phyloP scores from a whole-genome alignment of 129 eudicot genomes.

The Dittrichia graveolens region DNA sequence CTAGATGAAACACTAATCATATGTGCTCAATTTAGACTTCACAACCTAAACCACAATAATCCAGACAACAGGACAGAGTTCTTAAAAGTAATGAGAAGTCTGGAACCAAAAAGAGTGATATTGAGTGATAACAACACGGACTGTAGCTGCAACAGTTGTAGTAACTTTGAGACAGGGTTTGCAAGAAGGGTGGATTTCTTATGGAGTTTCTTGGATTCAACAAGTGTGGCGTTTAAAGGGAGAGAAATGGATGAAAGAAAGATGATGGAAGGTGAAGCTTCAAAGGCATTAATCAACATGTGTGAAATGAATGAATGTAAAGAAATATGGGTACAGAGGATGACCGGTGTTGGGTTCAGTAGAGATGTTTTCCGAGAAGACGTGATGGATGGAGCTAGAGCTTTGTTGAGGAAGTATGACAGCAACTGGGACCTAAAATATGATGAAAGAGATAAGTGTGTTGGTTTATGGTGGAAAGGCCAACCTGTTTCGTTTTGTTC shows the following conservation, averaged over 20 bases:
- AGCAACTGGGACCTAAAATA: conserved; percentile 64
- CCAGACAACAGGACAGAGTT: conserved; percentile 72
- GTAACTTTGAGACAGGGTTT: conserved; percentile 61
- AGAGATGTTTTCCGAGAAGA: conserved; percentile 64
- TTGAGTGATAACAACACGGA: conserved; percentile 72
- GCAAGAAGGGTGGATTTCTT: conserved; percentile 57
- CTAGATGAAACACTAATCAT: conserved; percentile 61
- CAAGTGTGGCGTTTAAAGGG: conserved; percentile 80
- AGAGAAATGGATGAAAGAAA: conserved; percentile 84
- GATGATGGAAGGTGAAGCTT: conserved; percentile 86
- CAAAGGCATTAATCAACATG: conserved; percentile 54
- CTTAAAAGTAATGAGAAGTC: conserved; percentile 40
- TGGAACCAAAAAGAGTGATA: conserved; percentile 72
- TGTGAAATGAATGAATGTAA: conserved; percentile 72
- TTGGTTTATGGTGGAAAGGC: conserved; percentile 79
- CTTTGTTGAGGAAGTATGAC: conserved; percentile 78
- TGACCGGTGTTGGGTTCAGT: conserved; percentile 55
- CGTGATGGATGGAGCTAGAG: conserved; percentile 64
- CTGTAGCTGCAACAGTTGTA: conserved; percentile 67
- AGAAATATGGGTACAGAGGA: conserved; percentile 77
- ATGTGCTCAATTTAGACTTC: conserved; percentile 76
- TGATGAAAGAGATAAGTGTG: conserved; percentile 59
- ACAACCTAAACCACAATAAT: conserved; percentile 54
- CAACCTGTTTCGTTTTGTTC: conserved; percentile 84
- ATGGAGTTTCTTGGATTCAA: conserved; percentile 80